phyloP scores from a whole-genome alignment of 129 eudicot genomes.

The Chrysanthemum seticuspe region DNA sequence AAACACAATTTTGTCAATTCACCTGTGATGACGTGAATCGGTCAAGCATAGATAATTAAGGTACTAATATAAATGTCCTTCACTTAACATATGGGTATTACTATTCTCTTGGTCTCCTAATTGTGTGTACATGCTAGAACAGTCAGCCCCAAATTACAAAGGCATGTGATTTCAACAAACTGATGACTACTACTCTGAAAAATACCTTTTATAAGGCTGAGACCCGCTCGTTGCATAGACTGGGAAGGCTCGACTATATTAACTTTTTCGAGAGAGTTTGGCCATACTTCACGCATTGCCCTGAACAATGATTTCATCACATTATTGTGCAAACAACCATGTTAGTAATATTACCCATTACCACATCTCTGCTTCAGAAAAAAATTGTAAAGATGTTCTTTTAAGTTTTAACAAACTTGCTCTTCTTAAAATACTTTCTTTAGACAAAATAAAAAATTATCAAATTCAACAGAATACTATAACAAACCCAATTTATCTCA shows the following conservation, averaged over 20 bases:
- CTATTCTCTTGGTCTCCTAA: too few species aligned
- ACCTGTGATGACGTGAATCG: too few species aligned
- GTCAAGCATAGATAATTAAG: too few species aligned
- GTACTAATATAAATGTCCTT: too few species aligned
- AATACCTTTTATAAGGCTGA: conserved; percentile 69
- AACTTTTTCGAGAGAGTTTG: conserved; percentile 54
- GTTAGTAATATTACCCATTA: not conserved
- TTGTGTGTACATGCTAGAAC: too few species aligned
- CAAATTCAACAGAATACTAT: not conserved
- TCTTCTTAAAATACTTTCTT: conserved; percentile 13
- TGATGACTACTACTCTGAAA: conserved; percentile 1
- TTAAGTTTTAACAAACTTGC: not conserved
- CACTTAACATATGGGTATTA: too few species aligned
- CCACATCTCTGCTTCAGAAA: conserved; percentile 5
- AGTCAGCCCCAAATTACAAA: too few species aligned
- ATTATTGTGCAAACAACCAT: conserved; percentile 12
- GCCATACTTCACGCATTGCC: conserved; percentile 98
- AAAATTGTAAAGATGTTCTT: not conserved
- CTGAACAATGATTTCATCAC: conserved; percentile 40
- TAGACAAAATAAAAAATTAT: not conserved
- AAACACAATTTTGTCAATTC: too few species aligned
- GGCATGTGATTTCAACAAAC: not conserved
- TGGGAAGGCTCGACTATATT: conserved; percentile 93
- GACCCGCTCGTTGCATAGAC: conserved; percentile 95
- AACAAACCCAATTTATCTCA: not conserved